A percentile compares a stretch with the other conserved stretches of the same genome.
Conservation (phyloP, 306 rosid genomes). For the Prosopis cineraria region DNA sequence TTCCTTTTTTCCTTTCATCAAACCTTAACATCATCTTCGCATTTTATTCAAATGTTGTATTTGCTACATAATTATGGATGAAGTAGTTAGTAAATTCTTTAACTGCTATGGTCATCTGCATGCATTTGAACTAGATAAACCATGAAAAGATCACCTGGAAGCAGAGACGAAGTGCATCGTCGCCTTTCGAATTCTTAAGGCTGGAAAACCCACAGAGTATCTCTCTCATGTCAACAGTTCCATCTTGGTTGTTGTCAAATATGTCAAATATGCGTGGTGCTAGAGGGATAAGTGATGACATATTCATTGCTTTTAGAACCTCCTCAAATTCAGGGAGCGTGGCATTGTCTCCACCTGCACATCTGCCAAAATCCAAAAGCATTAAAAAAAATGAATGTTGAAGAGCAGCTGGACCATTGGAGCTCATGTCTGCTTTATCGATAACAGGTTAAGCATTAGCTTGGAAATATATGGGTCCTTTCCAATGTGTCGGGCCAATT, state of each 20-base stretch:
- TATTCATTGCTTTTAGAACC: conserved; percentile 79
- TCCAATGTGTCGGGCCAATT: background rate
- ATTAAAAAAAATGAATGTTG: background rate
- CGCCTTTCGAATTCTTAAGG: conserved; percentile 76
- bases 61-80: background rate
- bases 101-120: background rate
- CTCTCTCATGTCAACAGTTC: conserved; percentile 92
- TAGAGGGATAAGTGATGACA: conserved; percentile 76
- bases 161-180: conserved; percentile 85
- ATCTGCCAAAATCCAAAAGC: conserved; percentile 45
- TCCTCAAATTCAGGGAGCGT: conserved; percentile 75
- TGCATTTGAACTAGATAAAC: background rate
- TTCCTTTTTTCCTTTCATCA: background rate
- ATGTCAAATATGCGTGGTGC: conserved; percentile 83
- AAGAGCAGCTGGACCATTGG: background rate
- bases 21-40: background rate
- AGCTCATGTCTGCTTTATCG: background rate
- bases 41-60: background rate
- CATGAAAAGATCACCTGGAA: conserved; percentile 60
- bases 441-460: background rate
- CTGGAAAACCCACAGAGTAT: conserved; percentile 92
- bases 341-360: conserved; percentile 81
- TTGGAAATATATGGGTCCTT: background rate
- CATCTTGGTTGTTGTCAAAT: conserved; percentile 87
- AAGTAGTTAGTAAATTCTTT: background rate